phyloP scores from a whole-genome alignment of 306 rosid genomes.

The Prunus salicina region DNA sequence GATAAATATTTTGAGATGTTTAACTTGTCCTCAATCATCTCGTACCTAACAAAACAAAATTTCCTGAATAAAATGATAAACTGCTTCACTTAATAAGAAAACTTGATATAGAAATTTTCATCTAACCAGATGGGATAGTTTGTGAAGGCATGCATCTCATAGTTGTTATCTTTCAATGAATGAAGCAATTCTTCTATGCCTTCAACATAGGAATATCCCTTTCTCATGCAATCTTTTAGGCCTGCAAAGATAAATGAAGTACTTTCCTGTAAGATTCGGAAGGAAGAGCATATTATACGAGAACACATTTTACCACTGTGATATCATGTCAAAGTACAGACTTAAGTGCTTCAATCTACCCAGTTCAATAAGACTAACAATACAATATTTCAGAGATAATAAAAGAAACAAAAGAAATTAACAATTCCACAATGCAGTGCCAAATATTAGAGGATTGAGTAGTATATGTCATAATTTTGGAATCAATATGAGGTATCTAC shows the following conservation, averaged over 20 bases:
- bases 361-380: not conserved
- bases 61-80: conserved; percentile 9
- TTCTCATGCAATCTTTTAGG: conserved; percentile 72
- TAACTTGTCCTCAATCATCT: conserved; percentile 79
- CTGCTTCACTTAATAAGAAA: conserved; percentile 22
- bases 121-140: conserved; percentile 88
- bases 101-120: conserved; percentile 8
- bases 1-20: conserved; percentile 70
- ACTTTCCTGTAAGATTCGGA: not conserved
- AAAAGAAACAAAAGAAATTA: not conserved
- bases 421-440: not conserved
- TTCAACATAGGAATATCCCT: conserved; percentile 68
- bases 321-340: not conserved
- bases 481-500: not conserved
- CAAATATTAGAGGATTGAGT: not conserved
- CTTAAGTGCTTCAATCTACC: not conserved
- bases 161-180: conserved; percentile 58
- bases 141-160: conserved; percentile 94
- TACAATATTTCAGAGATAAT: not conserved
- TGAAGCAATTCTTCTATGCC: conserved; percentile 77
- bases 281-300: not conserved
- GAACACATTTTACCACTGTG: not conserved
- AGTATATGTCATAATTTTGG: not conserved
- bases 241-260: conserved; percentile 42
- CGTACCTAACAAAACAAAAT: conserved; percentile 56